Percentiles rank a stretch among this genome's conserved stretches.
Conservation (phyloP, 2,329 filamentous ascomycete species). For the Bipolaris bicolor region DNA sequence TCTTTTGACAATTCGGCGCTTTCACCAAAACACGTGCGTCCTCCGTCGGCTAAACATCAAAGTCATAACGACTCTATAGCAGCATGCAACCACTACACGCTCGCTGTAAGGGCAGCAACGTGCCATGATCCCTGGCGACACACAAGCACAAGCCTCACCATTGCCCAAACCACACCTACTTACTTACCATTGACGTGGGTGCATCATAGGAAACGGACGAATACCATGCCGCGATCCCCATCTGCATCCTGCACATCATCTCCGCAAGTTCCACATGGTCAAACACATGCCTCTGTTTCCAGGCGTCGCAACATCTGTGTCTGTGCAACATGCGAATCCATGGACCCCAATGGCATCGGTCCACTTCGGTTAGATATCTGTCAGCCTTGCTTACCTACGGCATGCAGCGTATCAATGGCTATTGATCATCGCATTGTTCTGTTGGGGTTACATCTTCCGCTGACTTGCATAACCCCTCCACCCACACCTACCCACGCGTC, state of each 20-base stretch:
- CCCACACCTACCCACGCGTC: conserved; percentile 12
- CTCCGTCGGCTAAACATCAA: conserved; percentile 20
- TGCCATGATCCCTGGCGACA: background rate
- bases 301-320: conserved; percentile 31
- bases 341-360: conserved; percentile 28
- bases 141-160: background rate
- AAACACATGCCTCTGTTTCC: conserved; percentile 19
- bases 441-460: conserved; percentile 42
- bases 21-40: conserved; percentile 16
- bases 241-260: conserved; percentile 6
- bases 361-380: conserved; percentile 31
- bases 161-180: background rate
- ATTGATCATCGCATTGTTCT: conserved; percentile 37
- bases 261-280: conserved; percentile 11
- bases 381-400: conserved; percentile 24
- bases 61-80: background rate
- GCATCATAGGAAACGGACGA: background rate
- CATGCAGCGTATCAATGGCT: conserved; percentile 29
- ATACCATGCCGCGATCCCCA: background rate
- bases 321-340: conserved; percentile 27
- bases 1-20: conserved; percentile 20
- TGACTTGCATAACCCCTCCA: conserved; percentile 29
- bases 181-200: background rate
- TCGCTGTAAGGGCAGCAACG: conserved; percentile 5
- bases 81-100: conserved; percentile 9